A percentile compares a stretch with the other conserved stretches of the same genome.
These are phyloP conservation scores for Pulveroboletus sp. DNA, from an alignment of 768 basidiomycete species.

Conservation along the genomic window DNA sequence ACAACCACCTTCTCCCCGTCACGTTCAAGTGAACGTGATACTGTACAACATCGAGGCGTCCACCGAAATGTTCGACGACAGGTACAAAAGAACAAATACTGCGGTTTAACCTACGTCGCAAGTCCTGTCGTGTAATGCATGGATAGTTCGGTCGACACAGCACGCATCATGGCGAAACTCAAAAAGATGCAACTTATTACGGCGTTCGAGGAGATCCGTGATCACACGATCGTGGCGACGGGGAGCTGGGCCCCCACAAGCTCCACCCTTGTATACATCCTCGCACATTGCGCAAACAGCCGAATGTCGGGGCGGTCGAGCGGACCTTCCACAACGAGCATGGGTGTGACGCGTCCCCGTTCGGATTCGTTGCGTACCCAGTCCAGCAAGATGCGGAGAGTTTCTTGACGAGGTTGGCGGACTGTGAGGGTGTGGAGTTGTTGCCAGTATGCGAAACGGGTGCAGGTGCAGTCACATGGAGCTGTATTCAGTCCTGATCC, in stretches of 20 bases:
- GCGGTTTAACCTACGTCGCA: no score
- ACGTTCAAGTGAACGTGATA: no score
- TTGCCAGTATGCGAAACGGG: slow-evolving; percentile 15
- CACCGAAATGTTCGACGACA: no score
- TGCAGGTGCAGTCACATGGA: slow-evolving; percentile 2
- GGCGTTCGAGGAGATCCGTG: background rate
- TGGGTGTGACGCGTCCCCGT: slow-evolving; percentile 8
- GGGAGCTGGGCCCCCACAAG: background rate
- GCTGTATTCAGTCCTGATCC: background rate
- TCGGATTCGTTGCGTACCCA: slow-evolving; percentile 17
- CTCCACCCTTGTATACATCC: slow-evolving; percentile 13
- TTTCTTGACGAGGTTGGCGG: slow-evolving; percentile 21
- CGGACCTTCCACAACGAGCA: slow-evolving; percentile 17
- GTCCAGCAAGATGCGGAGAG: slow-evolving; percentile 16
- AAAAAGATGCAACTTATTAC: no score
- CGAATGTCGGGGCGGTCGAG: slow-evolving; percentile 14
- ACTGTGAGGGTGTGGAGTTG: slow-evolving; percentile 18
- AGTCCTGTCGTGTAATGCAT: no score
- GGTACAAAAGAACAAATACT: no score
- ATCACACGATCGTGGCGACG: background rate
- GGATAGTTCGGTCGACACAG: no score
- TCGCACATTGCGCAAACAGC: slow-evolving; percentile 11
- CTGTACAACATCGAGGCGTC: no score
- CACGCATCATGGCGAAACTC: no score
- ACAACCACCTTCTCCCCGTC: no score